Conservation (phyloP, 495 filamentous ascomycete species). For the Penicillium mononematosum region DNA sequence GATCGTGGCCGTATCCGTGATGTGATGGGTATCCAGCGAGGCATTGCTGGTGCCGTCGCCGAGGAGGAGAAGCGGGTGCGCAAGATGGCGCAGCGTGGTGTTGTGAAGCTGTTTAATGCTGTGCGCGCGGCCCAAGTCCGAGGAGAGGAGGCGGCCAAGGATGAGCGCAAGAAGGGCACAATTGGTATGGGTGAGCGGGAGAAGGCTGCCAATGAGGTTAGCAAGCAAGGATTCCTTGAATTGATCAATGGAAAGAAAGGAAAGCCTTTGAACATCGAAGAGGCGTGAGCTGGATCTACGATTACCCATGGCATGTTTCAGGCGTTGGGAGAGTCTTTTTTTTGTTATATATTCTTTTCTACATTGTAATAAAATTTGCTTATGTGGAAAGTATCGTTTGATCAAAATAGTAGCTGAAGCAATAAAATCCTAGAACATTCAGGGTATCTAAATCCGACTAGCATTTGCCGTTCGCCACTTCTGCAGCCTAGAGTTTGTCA, state of each 20-base stretch:
- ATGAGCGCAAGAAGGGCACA: slow-evolving; percentile 67
- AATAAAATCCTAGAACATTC: no score
- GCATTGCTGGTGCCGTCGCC: slow-evolving; percentile 52
- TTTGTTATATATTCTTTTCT: no score
- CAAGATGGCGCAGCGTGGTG: slow-evolving; percentile 87
- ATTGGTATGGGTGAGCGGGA: slow-evolving; percentile 70
- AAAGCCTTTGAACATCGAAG: slow-evolving; percentile 48
- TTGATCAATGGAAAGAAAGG: slow-evolving; percentile 67
- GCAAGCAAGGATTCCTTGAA: slow-evolving; percentile 92
- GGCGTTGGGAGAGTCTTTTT: slow-evolving; percentile 36
- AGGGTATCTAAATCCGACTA: no score
- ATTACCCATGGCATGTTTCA: slow-evolving; percentile 38
- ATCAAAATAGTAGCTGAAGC: no score
- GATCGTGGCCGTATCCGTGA: slow-evolving; percentile 88
- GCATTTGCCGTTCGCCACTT: no score
- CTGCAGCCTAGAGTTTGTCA: no score
- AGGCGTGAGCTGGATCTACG: slow-evolving; percentile 38
- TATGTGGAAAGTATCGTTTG: no score
- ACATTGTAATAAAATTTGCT: no score
- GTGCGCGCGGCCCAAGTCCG: slow-evolving; percentile 88
- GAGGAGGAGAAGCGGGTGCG: slow-evolving; percentile 78
- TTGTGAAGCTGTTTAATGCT: slow-evolving; percentile 94
- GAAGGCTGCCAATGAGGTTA: slow-evolving; percentile 90
- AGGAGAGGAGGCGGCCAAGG: slow-evolving; percentile 69
- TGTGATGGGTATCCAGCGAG: slow-evolving; percentile 60